These are phyloP conservation scores for Solanum commersonii DNA, from an alignment of 257 asterid genomes.

Conservation along the genomic window DNA sequence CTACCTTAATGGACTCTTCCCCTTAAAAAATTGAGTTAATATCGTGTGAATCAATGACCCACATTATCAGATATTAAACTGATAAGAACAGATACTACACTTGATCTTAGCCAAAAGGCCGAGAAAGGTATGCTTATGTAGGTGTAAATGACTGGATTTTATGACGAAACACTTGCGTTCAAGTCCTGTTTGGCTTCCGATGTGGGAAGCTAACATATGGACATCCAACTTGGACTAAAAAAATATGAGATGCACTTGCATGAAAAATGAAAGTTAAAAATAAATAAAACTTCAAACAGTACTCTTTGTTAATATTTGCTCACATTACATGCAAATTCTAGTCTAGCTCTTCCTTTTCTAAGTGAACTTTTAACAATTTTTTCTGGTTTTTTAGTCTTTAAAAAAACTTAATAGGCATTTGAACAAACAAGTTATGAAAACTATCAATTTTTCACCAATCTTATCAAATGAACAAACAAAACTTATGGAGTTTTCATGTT, in stretches of 20 bases:
- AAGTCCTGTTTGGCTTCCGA: not conserved
- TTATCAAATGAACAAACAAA: too few relatives aligned
- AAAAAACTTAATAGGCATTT: too few relatives aligned
- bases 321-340: too few relatives aligned
- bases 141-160: not conserved
- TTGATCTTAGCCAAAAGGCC: conserved; percentile 29
- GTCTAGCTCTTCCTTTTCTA: too few relatives aligned
- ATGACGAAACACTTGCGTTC: not conserved
- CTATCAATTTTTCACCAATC: too few relatives aligned
- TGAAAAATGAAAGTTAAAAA: not conserved
- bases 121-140: conserved; percentile 16
- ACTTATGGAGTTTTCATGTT: too few relatives aligned
- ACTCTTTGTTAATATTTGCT: not conserved
- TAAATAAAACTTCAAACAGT: not conserved
- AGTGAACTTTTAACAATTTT: too few relatives aligned
- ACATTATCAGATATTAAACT: not conserved
- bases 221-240: not conserved
- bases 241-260: not conserved
- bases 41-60: not conserved
- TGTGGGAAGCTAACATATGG: not conserved
- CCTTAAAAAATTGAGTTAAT: not conserved
- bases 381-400: too few relatives aligned
- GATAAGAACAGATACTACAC: not conserved
- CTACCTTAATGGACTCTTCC: not conserved
- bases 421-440: too few relatives aligned